These are phyloP conservation scores for Penicillium sp. DNA, from an alignment of 2,329 filamentous ascomycete species.

Conservation along the genomic window DNA sequence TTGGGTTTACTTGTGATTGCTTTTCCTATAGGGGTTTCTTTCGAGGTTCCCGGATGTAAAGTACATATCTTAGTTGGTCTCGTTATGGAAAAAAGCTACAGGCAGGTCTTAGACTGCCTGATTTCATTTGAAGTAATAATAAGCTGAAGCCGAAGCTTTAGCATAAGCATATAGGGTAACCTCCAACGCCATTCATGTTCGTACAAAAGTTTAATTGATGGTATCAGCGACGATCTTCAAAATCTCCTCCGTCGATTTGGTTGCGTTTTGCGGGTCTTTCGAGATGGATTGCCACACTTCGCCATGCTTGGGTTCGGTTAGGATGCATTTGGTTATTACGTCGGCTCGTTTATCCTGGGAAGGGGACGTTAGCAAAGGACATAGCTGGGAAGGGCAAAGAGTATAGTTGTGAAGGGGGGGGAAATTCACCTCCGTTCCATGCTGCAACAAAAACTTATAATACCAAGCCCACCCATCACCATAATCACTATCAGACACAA, in stretches of 20 bases:
- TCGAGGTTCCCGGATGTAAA: too few species aligned
- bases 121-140: too few species aligned
- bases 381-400: not conserved
- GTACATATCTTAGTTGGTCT: slow-evolving; percentile 21
- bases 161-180: slow-evolving; percentile 1
- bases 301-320: slow-evolving; percentile 87
- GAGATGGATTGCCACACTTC: slow-evolving; percentile 86
- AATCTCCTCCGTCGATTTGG: slow-evolving; percentile 76
- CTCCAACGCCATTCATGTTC: slow-evolving; percentile 6
- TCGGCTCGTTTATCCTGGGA: slow-evolving; percentile 79
- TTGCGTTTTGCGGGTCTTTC: slow-evolving; percentile 83
- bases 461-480: slow-evolving; percentile 99
- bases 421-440: slow-evolving; percentile 73
- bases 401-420: not conserved
- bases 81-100: too few species aligned
- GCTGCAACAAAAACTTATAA: slow-evolving; percentile 87
- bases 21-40: slow-evolving; percentile 13
- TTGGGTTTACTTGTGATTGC: too few species aligned
- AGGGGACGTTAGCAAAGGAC: slow-evolving; percentile 5
- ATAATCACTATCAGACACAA: slow-evolving; percentile 80
- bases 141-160: too few species aligned
- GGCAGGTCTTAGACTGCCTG: too few species aligned
- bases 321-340: slow-evolving; percentile 76
- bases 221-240: slow-evolving; percentile 73
- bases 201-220: slow-evolving; percentile 24